Evolutionary conservation across 805 yeast species (phyloP).

Genomic region (Saccharomyces paradoxus): DNA sequence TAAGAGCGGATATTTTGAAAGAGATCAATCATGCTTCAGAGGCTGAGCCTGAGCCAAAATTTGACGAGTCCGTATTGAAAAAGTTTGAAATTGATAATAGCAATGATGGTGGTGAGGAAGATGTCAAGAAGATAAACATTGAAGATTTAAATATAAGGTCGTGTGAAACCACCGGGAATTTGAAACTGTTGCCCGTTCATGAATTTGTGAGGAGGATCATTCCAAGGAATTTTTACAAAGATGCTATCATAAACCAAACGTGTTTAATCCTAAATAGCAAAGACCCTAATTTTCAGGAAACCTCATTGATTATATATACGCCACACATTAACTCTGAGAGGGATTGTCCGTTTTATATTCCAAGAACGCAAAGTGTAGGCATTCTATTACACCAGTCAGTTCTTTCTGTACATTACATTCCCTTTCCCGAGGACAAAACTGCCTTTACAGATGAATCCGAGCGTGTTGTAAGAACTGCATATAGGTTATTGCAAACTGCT

Average conservation of each 20-base stretch:
- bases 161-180: conserved; percentile 18
- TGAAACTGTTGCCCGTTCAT: conserved; percentile 31
- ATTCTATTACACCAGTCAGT: conserved; percentile 41
- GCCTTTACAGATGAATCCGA: conserved; percentile 35
- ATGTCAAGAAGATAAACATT: conserved; percentile 27
- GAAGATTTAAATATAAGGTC: conserved; percentile 36
- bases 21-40: conserved; percentile 5
- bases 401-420: conserved; percentile 69
- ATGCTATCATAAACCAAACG: conserved; percentile 75
- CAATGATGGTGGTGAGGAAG: conserved; percentile 13
- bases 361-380: conserved; percentile 73
- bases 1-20: conserved; percentile 74
- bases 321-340: conserved; percentile 60
- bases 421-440: conserved; percentile 35
- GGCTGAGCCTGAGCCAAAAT: background rate
- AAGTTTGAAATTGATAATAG: conserved; percentile 4
- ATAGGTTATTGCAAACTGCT: conserved; percentile 70
- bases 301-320: conserved; percentile 58
- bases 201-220: conserved; percentile 73
- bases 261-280: conserved; percentile 44
- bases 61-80: conserved; percentile 7
- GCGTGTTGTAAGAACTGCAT: conserved; percentile 74
- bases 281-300: conserved; percentile 20
- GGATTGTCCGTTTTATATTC: conserved; percentile 82
- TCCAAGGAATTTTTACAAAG: conserved; percentile 89